phyloP scores from a whole-genome alignment of 2,329 filamentous ascomycete species.

The Rhinocladiella similis region DNA sequence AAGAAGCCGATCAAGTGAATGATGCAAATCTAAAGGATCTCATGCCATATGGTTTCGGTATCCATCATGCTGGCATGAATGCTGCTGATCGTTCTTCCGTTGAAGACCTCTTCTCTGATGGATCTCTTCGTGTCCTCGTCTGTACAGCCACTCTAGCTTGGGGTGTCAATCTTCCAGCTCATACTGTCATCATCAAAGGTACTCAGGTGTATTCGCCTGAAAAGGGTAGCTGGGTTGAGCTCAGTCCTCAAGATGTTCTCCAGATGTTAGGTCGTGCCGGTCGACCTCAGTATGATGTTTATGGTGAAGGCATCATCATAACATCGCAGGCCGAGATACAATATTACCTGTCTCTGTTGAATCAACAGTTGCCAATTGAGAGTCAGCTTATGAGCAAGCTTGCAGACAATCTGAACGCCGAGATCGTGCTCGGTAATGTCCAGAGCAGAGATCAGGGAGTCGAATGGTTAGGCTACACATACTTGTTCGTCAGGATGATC shows the following conservation, averaged over 20 bases:
- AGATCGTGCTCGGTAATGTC: constrained; percentile 91
- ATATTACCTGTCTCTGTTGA: constrained; percentile 94
- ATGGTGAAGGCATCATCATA: constrained; percentile 98
- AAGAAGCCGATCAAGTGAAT: constrained; percentile 78
- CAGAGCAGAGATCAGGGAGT: constrained; percentile 91
- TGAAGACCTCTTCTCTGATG: constrained; percentile 89
- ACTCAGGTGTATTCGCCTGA: constrained; percentile 98
- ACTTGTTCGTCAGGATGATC: constrained; percentile 96
- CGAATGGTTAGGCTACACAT: constrained; percentile 98
- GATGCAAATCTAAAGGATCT: constrained; percentile 91
- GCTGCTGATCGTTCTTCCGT: constrained; percentile 92
- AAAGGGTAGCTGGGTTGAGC: constrained; percentile 96
- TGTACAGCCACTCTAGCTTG: constrained; percentile 98
- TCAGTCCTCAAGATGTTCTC: constrained; percentile 94
- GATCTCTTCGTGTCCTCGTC: constrained; percentile 89
- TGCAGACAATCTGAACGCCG: constrained; percentile 94
- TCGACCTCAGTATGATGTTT: constrained; percentile 94
- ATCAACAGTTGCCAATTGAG: constrained; percentile 96
- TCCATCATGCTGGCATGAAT: constrained; percentile 97
- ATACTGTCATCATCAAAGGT: constrained; percentile 98
- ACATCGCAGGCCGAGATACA: constrained; percentile 93
- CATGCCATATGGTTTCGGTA: constrained; percentile 93
- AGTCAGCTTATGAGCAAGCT: constrained; percentile 92
- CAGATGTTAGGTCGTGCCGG: constrained; percentile 99
- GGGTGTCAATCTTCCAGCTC: constrained; percentile 97